phyloP scores from a whole-genome alignment of 2,329 filamentous ascomycete species.

The Xylaria sp. region DNA sequence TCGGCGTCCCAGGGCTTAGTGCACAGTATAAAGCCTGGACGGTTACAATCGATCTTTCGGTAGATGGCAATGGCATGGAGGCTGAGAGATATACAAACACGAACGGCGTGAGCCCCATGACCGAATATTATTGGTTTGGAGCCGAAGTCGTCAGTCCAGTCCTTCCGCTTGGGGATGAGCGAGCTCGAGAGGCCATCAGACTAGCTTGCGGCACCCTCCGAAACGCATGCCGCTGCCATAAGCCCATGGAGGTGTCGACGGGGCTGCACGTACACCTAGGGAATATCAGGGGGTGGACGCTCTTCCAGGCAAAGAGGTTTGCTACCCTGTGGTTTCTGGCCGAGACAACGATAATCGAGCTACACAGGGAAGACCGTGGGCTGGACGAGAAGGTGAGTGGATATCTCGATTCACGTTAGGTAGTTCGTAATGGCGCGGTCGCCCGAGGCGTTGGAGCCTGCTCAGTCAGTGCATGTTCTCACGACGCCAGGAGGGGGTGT shows the following conservation, averaged over 20 bases:
- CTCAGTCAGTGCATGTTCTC: not conserved
- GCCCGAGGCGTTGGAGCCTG: not conserved
- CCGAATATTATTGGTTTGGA: slow-evolving; percentile 38
- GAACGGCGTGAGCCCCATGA: not conserved
- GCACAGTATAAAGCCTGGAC: slow-evolving; percentile 38
- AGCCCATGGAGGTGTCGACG: slow-evolving; percentile 41
- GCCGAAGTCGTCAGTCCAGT: slow-evolving; percentile 42
- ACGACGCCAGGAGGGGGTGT: not conserved
- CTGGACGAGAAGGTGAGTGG: slow-evolving; percentile 12
- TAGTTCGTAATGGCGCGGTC: no score
- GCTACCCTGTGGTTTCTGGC: slow-evolving; percentile 38
- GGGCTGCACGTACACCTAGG: slow-evolving; percentile 43
- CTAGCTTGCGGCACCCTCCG: slow-evolving; percentile 37
- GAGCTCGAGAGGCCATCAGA: slow-evolving; percentile 22
- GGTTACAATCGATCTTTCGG: slow-evolving; percentile 31
- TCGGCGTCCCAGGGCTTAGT: slow-evolving; percentile 24
- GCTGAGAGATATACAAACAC: slow-evolving; percentile 24
- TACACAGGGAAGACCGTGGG: slow-evolving; percentile 41
- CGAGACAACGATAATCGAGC: slow-evolving; percentile 32
- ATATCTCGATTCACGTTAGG: not conserved
- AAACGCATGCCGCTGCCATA: slow-evolving; percentile 35
- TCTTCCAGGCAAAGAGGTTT: slow-evolving; percentile 41
- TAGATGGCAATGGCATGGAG: slow-evolving; percentile 37
- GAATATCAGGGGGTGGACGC: slow-evolving; percentile 40
- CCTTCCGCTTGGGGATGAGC: slow-evolving; percentile 8